Conservation (phyloP, 805 yeast species). For the Zygoascus ofunaensis region DNA sequence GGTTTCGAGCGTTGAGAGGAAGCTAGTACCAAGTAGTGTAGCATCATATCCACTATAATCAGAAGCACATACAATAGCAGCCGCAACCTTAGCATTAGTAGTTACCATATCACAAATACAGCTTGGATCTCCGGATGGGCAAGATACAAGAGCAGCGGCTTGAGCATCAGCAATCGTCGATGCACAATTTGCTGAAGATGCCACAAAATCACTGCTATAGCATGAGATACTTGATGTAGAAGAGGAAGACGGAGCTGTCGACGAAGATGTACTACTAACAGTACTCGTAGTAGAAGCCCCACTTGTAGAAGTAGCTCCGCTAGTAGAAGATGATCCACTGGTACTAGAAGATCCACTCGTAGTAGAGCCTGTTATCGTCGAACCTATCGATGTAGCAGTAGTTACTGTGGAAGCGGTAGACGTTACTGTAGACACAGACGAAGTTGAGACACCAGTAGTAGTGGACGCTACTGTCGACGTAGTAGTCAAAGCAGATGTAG, state of each 20-base stretch:
- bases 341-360: conserved; percentile 1
- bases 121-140: too few relatives aligned
- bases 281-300: not conserved
- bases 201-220: too few relatives aligned
- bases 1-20: too few relatives aligned
- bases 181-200: too few relatives aligned
- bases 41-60: too few relatives aligned
- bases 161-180: too few relatives aligned
- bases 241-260: too few relatives aligned
- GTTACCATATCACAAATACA: not conserved
- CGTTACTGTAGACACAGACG: not conserved
- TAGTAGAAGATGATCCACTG: conserved; percentile 5
- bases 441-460: not conserved
- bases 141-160: too few relatives aligned
- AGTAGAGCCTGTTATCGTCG: not conserved
- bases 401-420: not conserved
- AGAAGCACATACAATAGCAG: not conserved
- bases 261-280: too few relatives aligned
- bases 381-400: not conserved
- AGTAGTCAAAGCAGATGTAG: not conserved
- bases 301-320: not conserved
- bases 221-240: too few relatives aligned
- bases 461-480: conserved; percentile 6
- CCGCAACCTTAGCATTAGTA: not conserved
- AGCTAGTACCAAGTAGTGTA: too few relatives aligned